phyloP scores from a whole-genome alignment of 2,329 filamentous ascomycete genomes.

The Lasiodiplodia theobromae region DNA sequence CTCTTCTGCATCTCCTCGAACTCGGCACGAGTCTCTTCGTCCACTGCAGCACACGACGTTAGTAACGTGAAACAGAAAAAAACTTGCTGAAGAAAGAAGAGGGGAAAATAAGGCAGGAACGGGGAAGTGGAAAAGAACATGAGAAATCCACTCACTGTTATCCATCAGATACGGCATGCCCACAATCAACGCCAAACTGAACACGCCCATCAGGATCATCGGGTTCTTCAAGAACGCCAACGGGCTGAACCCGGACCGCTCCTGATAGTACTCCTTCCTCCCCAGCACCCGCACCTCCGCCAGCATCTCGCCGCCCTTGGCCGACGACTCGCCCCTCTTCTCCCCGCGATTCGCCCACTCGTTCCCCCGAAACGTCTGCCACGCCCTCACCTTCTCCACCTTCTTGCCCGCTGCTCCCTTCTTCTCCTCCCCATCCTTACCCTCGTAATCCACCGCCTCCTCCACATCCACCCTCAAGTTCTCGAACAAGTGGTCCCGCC shows the following conservation, averaged over 20 bases:
- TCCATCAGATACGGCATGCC: conserved; percentile 96
- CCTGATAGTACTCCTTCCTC: conserved; percentile 77
- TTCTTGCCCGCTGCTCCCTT: conserved; percentile 1
- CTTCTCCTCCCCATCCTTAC: too few relatives aligned
- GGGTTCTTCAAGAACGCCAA: conserved; percentile 87
- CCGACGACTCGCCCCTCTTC: conserved; percentile 51
- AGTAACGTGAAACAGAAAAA: not conserved
- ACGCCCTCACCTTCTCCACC: conserved; percentile 65
- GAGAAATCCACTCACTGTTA: conserved; percentile 70
- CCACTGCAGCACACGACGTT: conserved; percentile 69
- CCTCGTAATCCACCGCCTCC: conserved; percentile 40
- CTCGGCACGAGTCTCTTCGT: conserved; percentile 92
- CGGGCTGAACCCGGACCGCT: conserved; percentile 71
- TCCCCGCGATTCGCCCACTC: conserved; percentile 89
- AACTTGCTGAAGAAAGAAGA: not conserved
- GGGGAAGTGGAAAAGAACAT: conserved; percentile 46
- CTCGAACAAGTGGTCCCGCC: conserved; percentile 75
- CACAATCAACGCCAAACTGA: conserved; percentile 82
- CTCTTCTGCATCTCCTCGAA: conserved; percentile 89
- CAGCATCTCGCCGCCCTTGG: conserved; percentile 43
- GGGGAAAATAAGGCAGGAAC: not conserved
- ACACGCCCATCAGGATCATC: conserved; percentile 91
- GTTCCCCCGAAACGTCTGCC: conserved; percentile 88
- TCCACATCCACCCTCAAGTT: conserved; percentile 80
- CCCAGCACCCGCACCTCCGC: conserved; percentile 67